A percentile compares a stretch with the other conserved stretches of the same genome.
Evolutionary conservation across 208 protist genomes (phyloP).

Genomic region (Leishmania tarentolae): DNA sequence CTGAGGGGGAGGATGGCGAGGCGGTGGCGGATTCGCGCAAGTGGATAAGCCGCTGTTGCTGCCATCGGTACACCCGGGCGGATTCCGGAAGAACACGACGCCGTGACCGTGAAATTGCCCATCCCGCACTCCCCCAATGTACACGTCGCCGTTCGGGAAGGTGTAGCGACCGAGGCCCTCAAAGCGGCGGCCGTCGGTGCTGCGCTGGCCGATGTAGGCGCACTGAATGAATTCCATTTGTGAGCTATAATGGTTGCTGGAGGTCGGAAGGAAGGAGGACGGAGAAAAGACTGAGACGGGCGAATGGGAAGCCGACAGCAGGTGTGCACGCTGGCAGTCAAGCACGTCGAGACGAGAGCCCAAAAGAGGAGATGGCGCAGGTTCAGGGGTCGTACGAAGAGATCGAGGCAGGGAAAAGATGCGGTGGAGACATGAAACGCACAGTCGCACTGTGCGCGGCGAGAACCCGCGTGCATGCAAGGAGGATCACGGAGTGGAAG

Average conservation of each 20-base stretch:
- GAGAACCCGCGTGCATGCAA: background rate
- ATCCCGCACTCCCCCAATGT: constrained; percentile 79
- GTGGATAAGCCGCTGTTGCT: background rate
- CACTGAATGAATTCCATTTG: constrained; percentile 57
- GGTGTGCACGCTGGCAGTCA: background rate
- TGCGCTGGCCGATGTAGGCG: constrained; percentile 65
- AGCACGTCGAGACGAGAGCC: background rate
- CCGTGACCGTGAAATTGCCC: constrained; percentile 85
- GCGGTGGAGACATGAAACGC: background rate
- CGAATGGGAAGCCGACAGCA: background rate
- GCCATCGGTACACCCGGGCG: constrained; percentile 1
- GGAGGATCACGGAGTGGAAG: background rate
- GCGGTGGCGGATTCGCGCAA: background rate
- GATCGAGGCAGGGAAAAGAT: no score
- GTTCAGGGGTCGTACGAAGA: background rate
- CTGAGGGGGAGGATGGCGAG: background rate
- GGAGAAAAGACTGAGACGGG: background rate
- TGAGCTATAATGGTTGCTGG: background rate
- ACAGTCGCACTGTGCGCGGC: background rate
- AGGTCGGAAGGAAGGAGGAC: background rate
- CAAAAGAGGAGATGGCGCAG: background rate
- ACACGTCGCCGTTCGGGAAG: constrained; percentile 84
- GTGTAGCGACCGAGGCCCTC: constrained; percentile 76
- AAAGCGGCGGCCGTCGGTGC: constrained; percentile 67
- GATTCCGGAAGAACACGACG: constrained; percentile 68